Evolutionary conservation across 2,329 filamentous ascomycete genomes (phyloP), one percentile per base, ranked within the genome.

Genomic region (Nigrospora oryzae): DNA sequence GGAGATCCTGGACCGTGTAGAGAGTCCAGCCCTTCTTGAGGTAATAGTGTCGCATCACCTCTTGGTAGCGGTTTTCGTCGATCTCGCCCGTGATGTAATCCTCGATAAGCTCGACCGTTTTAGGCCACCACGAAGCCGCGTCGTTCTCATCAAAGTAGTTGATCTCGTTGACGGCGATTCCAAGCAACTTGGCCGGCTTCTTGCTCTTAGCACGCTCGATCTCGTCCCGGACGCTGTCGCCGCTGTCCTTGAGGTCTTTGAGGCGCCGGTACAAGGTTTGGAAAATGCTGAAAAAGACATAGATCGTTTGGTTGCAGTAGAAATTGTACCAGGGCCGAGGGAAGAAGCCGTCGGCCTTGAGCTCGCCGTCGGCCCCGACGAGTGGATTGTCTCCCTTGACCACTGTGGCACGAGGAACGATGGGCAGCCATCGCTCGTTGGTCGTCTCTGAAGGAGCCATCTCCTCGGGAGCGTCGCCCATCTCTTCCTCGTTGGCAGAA

Each of bases 211-310:
- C 81, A 16, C 88, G 84, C 23, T 75, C 71, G 35, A 96, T 83
- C 56, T 88, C 83, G 53, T 82, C 77, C 40, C 79, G 73, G 11
- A 94, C 90, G 38, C 83, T 78, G 3, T 77, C 74, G 55, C 86
- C 85, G 58, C 84, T 84, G 47, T 83, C 74, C 69, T 97, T 97
- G 63, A 97, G 81, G 49, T 86, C 85, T 50, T 84, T 73, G 13
- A 98, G 74, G 36, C 93, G 83, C 56, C 83, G 80, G 66, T 95
- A 97, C 5, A 98, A 71, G n/a, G 85, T 86, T 59, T 95, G 82
- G 62, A 98, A 93, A 49, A 95, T 83, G 54, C 85, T 87, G 70
- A 98, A 86, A 73, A 98, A 97, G 65, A 93, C 90, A 61, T 89
- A 95, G 48, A 98, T 84, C 4, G 85, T 88, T 56, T 89, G 79